Base-by-base conservation (phyloP, 2,329 filamentous ascomycete species). In the Dryadomyces quercus-mongolicae region DNA sequence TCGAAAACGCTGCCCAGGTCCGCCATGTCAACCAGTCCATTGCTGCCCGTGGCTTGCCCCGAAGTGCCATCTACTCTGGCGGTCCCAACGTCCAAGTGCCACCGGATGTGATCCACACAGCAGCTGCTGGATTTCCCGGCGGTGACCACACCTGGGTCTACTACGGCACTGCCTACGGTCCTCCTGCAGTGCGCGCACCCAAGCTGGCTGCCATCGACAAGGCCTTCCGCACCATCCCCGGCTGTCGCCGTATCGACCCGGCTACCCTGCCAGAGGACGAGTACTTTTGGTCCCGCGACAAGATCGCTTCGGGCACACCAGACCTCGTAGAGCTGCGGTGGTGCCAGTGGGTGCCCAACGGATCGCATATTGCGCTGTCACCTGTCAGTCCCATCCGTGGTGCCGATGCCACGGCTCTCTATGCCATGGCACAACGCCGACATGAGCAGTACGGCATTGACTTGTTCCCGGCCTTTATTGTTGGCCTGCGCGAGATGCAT, bases 321-420 rank as follows among this genome's bases (percentile, higher is more conserved):
- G 56, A 56, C 52, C 45, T 55, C 13, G 53, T 70, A 38, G 71
- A 73, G 60, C 56, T 74, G 54, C 58, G 62, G n/a, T 70, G 68
- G 68, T 60, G 67, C 15, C 66, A 69, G 56, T 73, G 70, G 70
- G 61, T 71, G 50, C 68, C 69, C 7, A 73, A 73, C 57, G 71
- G 71, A 2, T 64, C 66, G 2, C 71, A 73, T 55, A 62, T 73
- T 10, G 68, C 66, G 7, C 73, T 74, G 61, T 70, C 68, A 34
- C 71, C 71, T n/a, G 68, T 75, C n/a, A 68, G 65, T 36, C 69
- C 69, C 9, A 71, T 74, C 55, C 65, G 66, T 16, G 70, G 70
- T 4, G 58, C 62, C 2, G 72, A 74, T 53, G 73, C 71, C 4
- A 65, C 61, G 15, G 63, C 59, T 50, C 62, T 73, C 52, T 73